Percentiles rank a stretch among this genome's conserved stretches.
These are phyloP conservation scores for Capsicum chinense DNA, from an alignment of 257 asterid genomes.

Conservation along the genomic window DNA sequence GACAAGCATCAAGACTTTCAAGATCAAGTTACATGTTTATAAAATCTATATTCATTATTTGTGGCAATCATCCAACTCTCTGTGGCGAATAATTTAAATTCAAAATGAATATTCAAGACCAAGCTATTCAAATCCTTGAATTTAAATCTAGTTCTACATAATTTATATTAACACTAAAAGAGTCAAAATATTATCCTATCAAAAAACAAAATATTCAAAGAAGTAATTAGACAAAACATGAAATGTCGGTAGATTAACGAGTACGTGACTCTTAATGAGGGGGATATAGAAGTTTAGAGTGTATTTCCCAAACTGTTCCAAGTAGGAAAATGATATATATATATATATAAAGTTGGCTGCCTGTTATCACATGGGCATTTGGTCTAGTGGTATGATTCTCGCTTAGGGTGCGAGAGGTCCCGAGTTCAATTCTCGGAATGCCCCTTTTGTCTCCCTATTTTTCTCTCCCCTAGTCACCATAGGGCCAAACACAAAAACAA, in stretches of 20 bases:
- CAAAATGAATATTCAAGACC: not conserved
- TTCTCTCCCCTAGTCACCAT: not conserved
- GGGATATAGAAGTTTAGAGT: too few relatives aligned
- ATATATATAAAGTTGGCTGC: too few relatives aligned
- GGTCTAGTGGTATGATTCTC: constrained; percentile 86
- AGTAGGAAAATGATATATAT: too few relatives aligned
- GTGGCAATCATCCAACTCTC: not conserved
- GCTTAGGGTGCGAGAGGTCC: constrained; percentile 92
- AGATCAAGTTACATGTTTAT: not conserved
- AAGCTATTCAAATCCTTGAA: not conserved
- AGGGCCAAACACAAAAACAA: not conserved
- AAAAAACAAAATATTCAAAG: too few relatives aligned
- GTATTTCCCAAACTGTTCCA: not conserved
- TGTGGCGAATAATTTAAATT: not conserved
- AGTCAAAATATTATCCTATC: too few relatives aligned
- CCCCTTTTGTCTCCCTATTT: constrained; percentile 40
- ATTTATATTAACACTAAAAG: not conserved
- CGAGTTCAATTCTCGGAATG: constrained; percentile 89
- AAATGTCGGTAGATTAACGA: too few relatives aligned
- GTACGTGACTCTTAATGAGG: too few relatives aligned
- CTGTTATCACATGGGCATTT: constrained; percentile 48
- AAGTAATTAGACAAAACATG: too few relatives aligned
- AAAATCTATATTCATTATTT: not conserved
- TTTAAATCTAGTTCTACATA: not conserved
- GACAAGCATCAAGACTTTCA: not conserved